These are phyloP conservation scores for Fusarium pseudograminearum DNA, from an alignment of 2,329 filamentous ascomycete genomes.

Conservation along the genomic window DNA sequence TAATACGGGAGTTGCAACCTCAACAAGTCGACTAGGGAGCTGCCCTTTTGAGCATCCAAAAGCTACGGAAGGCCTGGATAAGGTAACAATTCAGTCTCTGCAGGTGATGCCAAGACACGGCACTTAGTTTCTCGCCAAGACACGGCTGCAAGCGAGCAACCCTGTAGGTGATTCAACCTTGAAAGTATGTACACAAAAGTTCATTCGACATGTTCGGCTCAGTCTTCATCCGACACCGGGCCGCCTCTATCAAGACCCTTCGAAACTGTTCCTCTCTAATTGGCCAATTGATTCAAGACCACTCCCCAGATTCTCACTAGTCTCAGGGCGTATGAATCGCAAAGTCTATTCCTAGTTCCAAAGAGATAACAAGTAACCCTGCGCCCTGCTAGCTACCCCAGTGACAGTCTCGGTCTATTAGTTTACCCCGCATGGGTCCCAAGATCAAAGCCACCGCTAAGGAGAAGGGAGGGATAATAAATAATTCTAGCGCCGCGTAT, in stretches of 20 bases:
- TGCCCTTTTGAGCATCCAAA: too few relatives aligned
- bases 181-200: not conserved
- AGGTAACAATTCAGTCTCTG: not conserved
- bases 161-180: not conserved
- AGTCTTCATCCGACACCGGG: not conserved
- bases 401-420: constrained; percentile 8
- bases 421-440: constrained; percentile 26
- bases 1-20: not conserved
- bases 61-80: too few relatives aligned
- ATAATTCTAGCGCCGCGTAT: not conserved
- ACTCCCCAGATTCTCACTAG: not conserved
- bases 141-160: not conserved
- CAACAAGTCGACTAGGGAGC: not conserved
- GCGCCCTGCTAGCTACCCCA: not conserved
- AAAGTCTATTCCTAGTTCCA: not conserved
- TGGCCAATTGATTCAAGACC: not conserved
- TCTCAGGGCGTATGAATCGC: not conserved
- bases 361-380: constrained; percentile 1
- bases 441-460: constrained; percentile 9
- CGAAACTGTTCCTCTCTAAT: not conserved
- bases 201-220: not conserved
- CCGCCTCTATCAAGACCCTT: not conserved
- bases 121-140: not conserved
- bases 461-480: not conserved
- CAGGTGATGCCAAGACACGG: not conserved